A percentile compares a stretch with the other conserved stretches of the same genome.
These are phyloP conservation scores for Aspergillus caelatus DNA, from an alignment of 2,329 filamentous ascomycete species.

Conservation along the genomic window DNA sequence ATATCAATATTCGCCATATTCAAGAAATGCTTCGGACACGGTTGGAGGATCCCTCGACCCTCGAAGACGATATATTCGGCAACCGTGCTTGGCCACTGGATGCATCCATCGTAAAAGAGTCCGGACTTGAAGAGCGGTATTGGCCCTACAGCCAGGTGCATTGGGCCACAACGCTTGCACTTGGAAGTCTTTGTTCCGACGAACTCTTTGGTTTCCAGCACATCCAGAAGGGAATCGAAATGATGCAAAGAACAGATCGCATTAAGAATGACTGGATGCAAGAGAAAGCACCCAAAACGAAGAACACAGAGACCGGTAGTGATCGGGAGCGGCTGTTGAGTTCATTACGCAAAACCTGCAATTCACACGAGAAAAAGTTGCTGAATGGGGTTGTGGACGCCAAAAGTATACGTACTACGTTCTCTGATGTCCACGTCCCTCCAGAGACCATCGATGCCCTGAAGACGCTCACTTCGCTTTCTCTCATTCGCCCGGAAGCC, in stretches of 20 bases:
- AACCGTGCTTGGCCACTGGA: constrained; percentile 35
- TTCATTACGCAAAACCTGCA: constrained; percentile 61
- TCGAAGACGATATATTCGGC: constrained; percentile 36
- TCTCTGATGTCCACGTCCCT: constrained; percentile 82
- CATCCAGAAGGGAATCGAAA: constrained; percentile 37
- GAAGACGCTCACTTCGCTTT: constrained; percentile 85
- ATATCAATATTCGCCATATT: constrained; percentile 67
- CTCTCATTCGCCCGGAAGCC: constrained; percentile 85
- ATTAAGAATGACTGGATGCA: constrained; percentile 42
- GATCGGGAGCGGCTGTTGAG: constrained; percentile 49
- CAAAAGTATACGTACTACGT: constrained; percentile 80
- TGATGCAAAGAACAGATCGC: constrained; percentile 46
- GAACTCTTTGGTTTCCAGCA: constrained; percentile 44
- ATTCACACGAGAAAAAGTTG: constrained; percentile 79
- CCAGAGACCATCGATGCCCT: constrained; percentile 82
- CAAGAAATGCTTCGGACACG: constrained; percentile 60
- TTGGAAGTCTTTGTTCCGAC: constrained; percentile 51
- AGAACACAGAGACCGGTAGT: constrained; percentile 34
- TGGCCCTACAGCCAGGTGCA: constrained; percentile 65
- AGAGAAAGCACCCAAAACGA: constrained; percentile 35
- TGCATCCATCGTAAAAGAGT: constrained; percentile 32
- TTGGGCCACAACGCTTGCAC: constrained; percentile 57
- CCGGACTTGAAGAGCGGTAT: constrained; percentile 54
- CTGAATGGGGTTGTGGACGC: constrained; percentile 80
- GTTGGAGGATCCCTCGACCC: constrained; percentile 34